Base-by-base conservation (phyloP, 192 early-diverging fungal genomes). In the Umbelopsis vinacea region DNA sequence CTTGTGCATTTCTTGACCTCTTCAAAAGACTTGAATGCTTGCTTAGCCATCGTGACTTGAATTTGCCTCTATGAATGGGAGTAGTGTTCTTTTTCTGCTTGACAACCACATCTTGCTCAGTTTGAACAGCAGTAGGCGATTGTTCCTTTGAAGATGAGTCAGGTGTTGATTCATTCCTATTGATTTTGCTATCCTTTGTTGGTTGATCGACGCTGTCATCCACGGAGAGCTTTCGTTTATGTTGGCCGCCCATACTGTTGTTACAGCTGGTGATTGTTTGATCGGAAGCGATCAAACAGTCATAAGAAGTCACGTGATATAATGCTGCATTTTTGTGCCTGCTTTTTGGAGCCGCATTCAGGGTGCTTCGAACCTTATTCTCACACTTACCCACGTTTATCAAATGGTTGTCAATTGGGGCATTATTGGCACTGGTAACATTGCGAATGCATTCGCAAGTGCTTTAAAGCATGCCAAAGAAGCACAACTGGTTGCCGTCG, bases 361-460 rank as follows among this genome's bases (percentile, higher is more conserved):
- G 3, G 3, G 29, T 29, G 29, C 29, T 29, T 3, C 3, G 29
- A 29, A 29, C 57, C 26, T 22, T 11, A 6, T 19, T 29, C 57
- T 37, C 33, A 35, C 57, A 26, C 15, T n/a, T 19, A 54, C 57
- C 57, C 60, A 71, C 50, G 26, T 23, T 38, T 35, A 12, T 33
- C 69, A 9, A 47, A 69, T 71, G 47, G 43, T 66, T 5, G 66
- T 80, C 15, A 66, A 60, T 46, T 80, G 78, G 78, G 78, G 78
- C 53, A 80, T 80, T 50, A 26, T 73, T 26, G 78, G 78, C n/a
- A 80, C 78, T 1, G 78, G 78, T 21, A 73, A 73, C 23, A 80
- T 80, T 73, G 78, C 78, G 52, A 69, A 76, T n/a, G 69, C 71
- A 47, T 80, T 80, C 67, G 78, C 78, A n/a, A 45, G 21, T 0